Evolutionary conservation across 805 yeast species (phyloP), one percentile per base, ranked within the genome.

Genomic region (Kazachstania viticola): DNA sequence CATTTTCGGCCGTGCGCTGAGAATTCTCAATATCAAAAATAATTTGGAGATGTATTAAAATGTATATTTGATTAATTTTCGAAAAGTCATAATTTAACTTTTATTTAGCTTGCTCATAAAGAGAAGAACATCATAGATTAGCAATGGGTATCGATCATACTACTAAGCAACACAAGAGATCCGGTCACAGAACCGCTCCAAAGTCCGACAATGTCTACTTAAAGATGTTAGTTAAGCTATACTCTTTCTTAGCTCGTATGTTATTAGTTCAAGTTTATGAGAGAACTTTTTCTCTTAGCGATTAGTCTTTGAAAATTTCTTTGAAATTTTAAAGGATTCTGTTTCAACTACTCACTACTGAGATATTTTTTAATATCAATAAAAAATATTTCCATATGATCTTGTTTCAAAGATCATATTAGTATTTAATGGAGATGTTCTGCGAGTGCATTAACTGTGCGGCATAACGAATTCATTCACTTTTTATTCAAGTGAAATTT

Each of bases 191-290:
- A 74, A 71, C 79, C 65, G 96, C 96, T 70, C 99, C 98, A 73
- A 84, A 84, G 77, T 88, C 97, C 53, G 95, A 91, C 73, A 91
- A 91, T 67, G 95, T 87, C 72, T 91, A 91, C 95, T 75, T 91
- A 73, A 81, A 80, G 71, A 71, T 91, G 65, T 80, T 91, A 71
- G 97, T 88, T 68, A 88, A 88, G 80, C 75, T 91, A 60, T 91
- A 87, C 84, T 70, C 96, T 65, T 91, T 84, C 93, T 78, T 91
- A 71, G 95, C 97, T 73, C 96, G 98, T 83, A 82, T 69, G 95
- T 83, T 26, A 32, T 15, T n/a, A n/a, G n/a, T n/a, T n/a, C n/a
- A n/a, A n/a, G n/a, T n/a, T n/a, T n/a, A n/a, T n/a, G n/a, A n/a
- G n/a, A n/a, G n/a, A n/a, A n/a, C n/a, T n/a, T n/a, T n/a, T n/a